Evolutionary conservation across 164 flowering plant species (phyloP), one percentile per base, ranked within the genome.

Genomic region (Stephania cephalantha): DNA sequence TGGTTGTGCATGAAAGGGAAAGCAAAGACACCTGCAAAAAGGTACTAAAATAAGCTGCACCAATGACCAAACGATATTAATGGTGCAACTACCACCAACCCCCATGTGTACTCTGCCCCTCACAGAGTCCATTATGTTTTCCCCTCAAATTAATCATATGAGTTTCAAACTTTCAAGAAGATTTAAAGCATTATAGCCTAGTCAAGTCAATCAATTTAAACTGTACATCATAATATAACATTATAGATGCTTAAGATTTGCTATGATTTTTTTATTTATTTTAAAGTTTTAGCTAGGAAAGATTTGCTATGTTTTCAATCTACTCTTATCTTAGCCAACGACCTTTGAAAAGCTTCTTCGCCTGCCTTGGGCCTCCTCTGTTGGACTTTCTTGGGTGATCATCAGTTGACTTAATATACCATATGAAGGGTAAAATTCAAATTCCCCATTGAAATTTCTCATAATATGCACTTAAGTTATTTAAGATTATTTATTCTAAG

Each of bases 51-150:
- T 66, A 10, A 30, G 69, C 69, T 25, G 69, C 42, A 66, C 44
- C 69, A 66, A 66, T 35, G 17, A 66, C 44, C 69, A 66, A 66
- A 66, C 13, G 30, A 25, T 9, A 66, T 66, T 66, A 66, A 66
- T 66, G 69, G 66, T 66, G 69, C 69, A 66, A 66, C 69, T 0
- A 66, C 69, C 69, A 30, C 35, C 0, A 35, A 1, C 11, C 5
- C 69, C 69, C 44, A 66, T 66, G 69, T 66, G 45, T 25, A 18
- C 22, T 61, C 66, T 61, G 29, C 25, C 25, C 66, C 25, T 18
- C 66, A 18, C 22, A 5, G 66, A 61, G 66, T 18, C 15, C 55
- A 11, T 15, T 10, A 50, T 10, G 15, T 15, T 50, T 50, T 50
- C 55, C 55, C 66, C 8, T 20, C 5, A 35, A 35, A 35, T 35